phyloP scores from a whole-genome alignment of 1,139 yeast genomes.

The Arxiozyma slooffiae region DNA sequence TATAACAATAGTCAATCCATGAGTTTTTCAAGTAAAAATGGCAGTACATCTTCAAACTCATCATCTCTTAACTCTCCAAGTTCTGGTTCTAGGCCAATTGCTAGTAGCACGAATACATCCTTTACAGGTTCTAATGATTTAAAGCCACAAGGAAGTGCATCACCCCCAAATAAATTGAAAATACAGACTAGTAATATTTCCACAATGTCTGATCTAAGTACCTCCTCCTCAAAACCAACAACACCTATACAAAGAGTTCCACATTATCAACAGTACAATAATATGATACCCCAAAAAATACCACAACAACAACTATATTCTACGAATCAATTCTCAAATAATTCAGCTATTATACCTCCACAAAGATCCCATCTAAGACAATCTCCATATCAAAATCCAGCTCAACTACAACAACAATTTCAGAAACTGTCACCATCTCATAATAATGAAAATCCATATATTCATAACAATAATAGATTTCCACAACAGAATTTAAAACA shows the following conservation, averaged over 20 bases:
- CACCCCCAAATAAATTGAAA: slow-evolving; percentile 36
- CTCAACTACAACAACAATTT: slow-evolving; percentile 7
- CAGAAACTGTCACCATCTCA: slow-evolving; percentile 3
- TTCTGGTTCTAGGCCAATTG: background rate
- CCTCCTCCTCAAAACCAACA: slow-evolving; percentile 9
- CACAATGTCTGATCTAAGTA: background rate
- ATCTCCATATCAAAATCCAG: slow-evolving; percentile 4
- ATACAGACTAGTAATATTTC: background rate
- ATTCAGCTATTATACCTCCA: slow-evolving; percentile 8
- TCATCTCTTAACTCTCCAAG: slow-evolving; percentile 1
- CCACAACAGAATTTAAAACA: slow-evolving; percentile 9
- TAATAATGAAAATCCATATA: slow-evolving; percentile 2
- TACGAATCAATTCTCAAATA: slow-evolving; percentile 3
- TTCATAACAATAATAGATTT: slow-evolving; percentile 9
- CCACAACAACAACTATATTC: slow-evolving; percentile 10
- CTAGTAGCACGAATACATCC: background rate
- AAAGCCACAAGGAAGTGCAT: slow-evolving; percentile 41
- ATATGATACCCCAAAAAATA: background rate
- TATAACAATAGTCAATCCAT: background rate
- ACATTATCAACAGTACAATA: slow-evolving; percentile 7
- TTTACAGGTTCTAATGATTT: slow-evolving; percentile 11
- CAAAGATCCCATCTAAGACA: slow-evolving; percentile 8
- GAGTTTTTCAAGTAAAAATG: slow-evolving; percentile 1
- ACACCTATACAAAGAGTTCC: slow-evolving; percentile 8
- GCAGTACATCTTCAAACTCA: slow-evolving; percentile 5